Base-by-base conservation (phyloP, 495 filamentous ascomycete genomes). In the Penicillium fimorum region DNA sequence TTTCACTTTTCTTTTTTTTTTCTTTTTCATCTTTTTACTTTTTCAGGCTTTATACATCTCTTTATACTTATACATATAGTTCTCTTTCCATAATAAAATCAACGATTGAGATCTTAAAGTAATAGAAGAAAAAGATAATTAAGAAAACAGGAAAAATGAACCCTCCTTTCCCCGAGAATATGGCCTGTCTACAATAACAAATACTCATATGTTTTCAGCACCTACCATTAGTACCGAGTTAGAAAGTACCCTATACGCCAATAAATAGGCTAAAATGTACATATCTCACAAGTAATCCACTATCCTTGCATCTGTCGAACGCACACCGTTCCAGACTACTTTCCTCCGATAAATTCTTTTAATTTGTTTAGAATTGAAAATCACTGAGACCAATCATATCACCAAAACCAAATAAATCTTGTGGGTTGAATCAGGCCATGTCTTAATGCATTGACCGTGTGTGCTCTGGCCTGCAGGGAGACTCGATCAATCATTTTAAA, bases 381-480 rank as follows among this genome's bases (percentile, higher is more conserved):
- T 53, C 56, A 40, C 35, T 55, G 12, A 49, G 20, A 57, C 65
- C 54, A 65, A 68, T 68, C 59, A 67, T 22, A 62, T 41, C 10
- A 24, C 33, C 15, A n/a, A 7, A 11, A 18, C 17, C 3, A 35
- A 50, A 52, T 53, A 59, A 51, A 47, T 55, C 18, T 37, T 58
- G 57, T 61, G 62, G 58, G 58, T 59, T 56, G 58, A 58, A n/a
- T 55, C 57, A 55, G 58, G 29, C 55, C 55, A 54, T 62, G 64
- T 65, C 59, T 65, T 55, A 60, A 65, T 65, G 63, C 63, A 69
- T 57, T 64, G 63, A 58, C 66, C 58, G 63, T 66, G 62, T 66
- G 65, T 68, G 63, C 63, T 60, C 41, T 29, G 61, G 57, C 57
- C 59, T 53, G 59, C 60, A 61, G 55, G 51, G 11, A 47, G 50